These are phyloP conservation scores for Ophiocordyceps australis DNA, from an alignment of 2,329 filamentous ascomycete genomes.

Conservation along the genomic window DNA sequence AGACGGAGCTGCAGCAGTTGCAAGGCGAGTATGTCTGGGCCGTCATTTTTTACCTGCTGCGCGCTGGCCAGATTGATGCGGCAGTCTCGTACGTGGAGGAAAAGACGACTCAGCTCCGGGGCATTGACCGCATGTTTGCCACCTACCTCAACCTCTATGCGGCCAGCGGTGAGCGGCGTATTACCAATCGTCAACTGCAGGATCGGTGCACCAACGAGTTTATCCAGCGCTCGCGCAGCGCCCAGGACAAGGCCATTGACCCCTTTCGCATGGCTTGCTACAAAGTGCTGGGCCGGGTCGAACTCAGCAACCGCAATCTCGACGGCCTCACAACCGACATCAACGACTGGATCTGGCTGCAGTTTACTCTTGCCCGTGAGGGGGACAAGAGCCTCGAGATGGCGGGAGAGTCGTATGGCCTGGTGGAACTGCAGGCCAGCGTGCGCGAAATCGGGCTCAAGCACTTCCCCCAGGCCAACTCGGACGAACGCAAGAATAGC, in stretches of 20 bases:
- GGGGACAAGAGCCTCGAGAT: slow-evolving; percentile 44
- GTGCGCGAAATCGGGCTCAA: slow-evolving; percentile 79
- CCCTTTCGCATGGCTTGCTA: slow-evolving; percentile 96
- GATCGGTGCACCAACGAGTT: slow-evolving; percentile 84
- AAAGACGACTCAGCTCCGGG: slow-evolving; percentile 66
- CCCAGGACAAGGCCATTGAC: slow-evolving; percentile 73
- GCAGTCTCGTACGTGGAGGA: slow-evolving; percentile 73
- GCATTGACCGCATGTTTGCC: slow-evolving; percentile 78
- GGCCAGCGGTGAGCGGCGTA: slow-evolving; percentile 53
- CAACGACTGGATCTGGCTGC: slow-evolving; percentile 56
- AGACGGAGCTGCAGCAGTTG: slow-evolving; percentile 61
- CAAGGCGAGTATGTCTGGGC: slow-evolving; percentile 84
- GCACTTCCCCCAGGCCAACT: slow-evolving; percentile 68
- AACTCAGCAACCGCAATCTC: slow-evolving; percentile 44
- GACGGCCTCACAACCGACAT: slow-evolving; percentile 46
- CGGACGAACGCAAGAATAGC: slow-evolving; percentile 56
- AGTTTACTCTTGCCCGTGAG: slow-evolving; percentile 51
- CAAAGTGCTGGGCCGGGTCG: slow-evolving; percentile 80
- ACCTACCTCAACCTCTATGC: slow-evolving; percentile 78
- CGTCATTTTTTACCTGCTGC: slow-evolving; percentile 77
- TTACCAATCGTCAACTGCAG: slow-evolving; percentile 57
- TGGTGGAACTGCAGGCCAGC: slow-evolving; percentile 54
- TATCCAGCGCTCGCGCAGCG: slow-evolving; percentile 66
- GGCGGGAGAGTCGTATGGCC: slow-evolving; percentile 45
- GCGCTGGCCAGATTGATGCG: slow-evolving; percentile 69